Conservation (phyloP, 768 basidiomycete genomes). For the Hypsizygus marmoreus region DNA sequence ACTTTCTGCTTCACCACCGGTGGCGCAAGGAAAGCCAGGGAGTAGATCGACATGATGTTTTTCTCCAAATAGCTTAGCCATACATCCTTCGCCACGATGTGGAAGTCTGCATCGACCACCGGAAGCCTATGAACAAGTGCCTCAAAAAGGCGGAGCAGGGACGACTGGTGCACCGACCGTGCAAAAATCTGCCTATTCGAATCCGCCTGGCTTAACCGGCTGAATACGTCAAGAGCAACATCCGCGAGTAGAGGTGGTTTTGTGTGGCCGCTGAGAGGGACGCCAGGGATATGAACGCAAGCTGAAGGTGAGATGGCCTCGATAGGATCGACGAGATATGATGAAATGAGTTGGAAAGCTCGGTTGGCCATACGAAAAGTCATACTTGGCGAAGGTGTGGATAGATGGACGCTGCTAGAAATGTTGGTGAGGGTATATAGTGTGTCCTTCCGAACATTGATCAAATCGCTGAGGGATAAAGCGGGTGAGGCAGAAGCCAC, state of each 20-base stretch:
- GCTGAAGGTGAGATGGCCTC: slow-evolving; percentile 67
- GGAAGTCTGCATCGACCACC: slow-evolving; percentile 72
- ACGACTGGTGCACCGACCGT: slow-evolving; percentile 54
- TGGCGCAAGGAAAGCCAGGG: slow-evolving; percentile 80
- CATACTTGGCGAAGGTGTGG: slow-evolving; percentile 41
- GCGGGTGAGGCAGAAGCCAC: slow-evolving; percentile 50
- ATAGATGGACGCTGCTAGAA: slow-evolving; percentile 52
- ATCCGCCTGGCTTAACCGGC: slow-evolving; percentile 77
- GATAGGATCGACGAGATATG: slow-evolving; percentile 70
- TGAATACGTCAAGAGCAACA: slow-evolving; percentile 81
- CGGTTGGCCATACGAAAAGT: slow-evolving; percentile 54
- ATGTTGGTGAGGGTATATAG: slow-evolving; percentile 70
- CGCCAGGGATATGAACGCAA: slow-evolving; percentile 55
- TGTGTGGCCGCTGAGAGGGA: slow-evolving; percentile 37
- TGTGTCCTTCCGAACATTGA: slow-evolving; percentile 76
- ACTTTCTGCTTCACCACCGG: slow-evolving; percentile 71
- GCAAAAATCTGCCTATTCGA: slow-evolving; percentile 75
- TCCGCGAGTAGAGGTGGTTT: slow-evolving; percentile 68
- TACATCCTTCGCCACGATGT: slow-evolving; percentile 58
- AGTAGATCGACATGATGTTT: slow-evolving; percentile 79
- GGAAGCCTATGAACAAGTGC: slow-evolving; percentile 85
- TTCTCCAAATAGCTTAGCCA: slow-evolving; percentile 85
- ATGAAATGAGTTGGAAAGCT: slow-evolving; percentile 67
- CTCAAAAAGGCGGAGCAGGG: slow-evolving; percentile 64
- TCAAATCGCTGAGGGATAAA: slow-evolving; percentile 71